phyloP scores from a whole-genome alignment of 164 flowering plant genomes.

The Stephania yunnanensis region DNA sequence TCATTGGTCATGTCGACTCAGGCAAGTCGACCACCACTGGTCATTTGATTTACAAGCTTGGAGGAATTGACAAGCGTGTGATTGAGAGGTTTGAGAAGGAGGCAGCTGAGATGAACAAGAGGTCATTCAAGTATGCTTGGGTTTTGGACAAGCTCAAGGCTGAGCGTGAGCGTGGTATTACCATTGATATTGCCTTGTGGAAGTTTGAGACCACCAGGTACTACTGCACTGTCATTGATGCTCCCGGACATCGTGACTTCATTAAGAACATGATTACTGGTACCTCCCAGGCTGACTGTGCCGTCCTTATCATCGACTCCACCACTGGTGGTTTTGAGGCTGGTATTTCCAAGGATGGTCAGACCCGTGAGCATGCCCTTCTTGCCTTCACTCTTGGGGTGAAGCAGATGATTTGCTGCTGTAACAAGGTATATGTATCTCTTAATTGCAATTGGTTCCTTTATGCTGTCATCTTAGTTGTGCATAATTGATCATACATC shows the following conservation, averaged over 20 bases:
- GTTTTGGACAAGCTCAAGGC: conserved; percentile 40
- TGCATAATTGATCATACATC: neutral
- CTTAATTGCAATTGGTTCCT: neutral
- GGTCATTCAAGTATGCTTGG: conserved; percentile 36
- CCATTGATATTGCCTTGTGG: conserved; percentile 26
- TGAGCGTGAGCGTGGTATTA: conserved; percentile 28
- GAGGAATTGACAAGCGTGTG: conserved; percentile 29
- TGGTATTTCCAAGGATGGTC: conserved; percentile 28
- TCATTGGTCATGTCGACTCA: conserved; percentile 64
- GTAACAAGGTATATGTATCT: conserved; percentile 9
- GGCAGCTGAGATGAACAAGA: conserved; percentile 28
- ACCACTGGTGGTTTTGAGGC: conserved; percentile 29
- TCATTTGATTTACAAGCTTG: conserved; percentile 45
- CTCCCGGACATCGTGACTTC: conserved; percentile 26
- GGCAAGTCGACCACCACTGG: conserved; percentile 58
- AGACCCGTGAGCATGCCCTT: conserved; percentile 27
- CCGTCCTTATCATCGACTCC: conserved; percentile 26
- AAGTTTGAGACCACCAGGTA: conserved; percentile 25
- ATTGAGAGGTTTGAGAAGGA: conserved; percentile 29
- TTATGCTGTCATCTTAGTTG: neutral
- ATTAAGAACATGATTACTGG: conserved; percentile 28
- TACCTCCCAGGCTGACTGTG: conserved; percentile 28
- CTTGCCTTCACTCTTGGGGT: conserved; percentile 26
- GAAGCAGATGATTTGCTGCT: conserved; percentile 23
- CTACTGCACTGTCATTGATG: conserved; percentile 29